phyloP scores from a whole-genome alignment of 2,329 filamentous ascomycete genomes.

The Aspergillus viridinutans region DNA sequence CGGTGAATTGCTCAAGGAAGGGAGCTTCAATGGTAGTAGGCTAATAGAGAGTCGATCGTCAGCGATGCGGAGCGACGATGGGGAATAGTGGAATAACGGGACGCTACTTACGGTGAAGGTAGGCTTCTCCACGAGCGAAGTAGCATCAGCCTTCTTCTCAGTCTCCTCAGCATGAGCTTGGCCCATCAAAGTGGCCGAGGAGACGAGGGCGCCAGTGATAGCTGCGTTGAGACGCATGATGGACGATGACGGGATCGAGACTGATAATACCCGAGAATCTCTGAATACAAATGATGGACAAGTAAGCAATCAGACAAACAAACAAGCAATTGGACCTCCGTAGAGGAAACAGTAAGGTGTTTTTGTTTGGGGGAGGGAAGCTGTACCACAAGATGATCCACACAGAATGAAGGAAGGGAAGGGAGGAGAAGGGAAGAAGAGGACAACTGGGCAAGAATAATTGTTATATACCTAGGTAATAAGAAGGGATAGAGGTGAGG shows the following conservation, averaged over 20 bases:
- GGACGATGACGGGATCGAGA: constrained; percentile 20
- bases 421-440: constrained; percentile 13
- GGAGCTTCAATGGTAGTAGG: constrained; percentile 83
- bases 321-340: constrained; percentile 19
- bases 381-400: constrained; percentile 7
- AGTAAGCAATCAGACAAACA: constrained; percentile 12
- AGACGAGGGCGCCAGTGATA: constrained; percentile 65
- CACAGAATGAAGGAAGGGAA: constrained; percentile 10
- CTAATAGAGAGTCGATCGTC: constrained; percentile 45
- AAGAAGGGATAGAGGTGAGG: not conserved
- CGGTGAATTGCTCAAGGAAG: constrained; percentile 98
- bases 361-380: constrained; percentile 1
- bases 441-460: constrained; percentile 18
- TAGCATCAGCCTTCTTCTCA: constrained; percentile 53
- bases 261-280: not conserved
- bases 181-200: constrained; percentile 63
- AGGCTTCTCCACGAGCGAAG: constrained; percentile 63
- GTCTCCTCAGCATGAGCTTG: constrained; percentile 66
- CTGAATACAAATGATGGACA: constrained; percentile 10
- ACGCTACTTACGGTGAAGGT: constrained; percentile 74
- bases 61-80: constrained; percentile 8
- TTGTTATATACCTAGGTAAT: constrained; percentile 28
- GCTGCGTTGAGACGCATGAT: constrained; percentile 82
- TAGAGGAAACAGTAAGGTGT: constrained; percentile 5
- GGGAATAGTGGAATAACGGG: constrained; percentile 6